Evolutionary conservation across 352 stramenopile species (phyloP).

Genomic region (Lagenidium giganteum): DNA sequence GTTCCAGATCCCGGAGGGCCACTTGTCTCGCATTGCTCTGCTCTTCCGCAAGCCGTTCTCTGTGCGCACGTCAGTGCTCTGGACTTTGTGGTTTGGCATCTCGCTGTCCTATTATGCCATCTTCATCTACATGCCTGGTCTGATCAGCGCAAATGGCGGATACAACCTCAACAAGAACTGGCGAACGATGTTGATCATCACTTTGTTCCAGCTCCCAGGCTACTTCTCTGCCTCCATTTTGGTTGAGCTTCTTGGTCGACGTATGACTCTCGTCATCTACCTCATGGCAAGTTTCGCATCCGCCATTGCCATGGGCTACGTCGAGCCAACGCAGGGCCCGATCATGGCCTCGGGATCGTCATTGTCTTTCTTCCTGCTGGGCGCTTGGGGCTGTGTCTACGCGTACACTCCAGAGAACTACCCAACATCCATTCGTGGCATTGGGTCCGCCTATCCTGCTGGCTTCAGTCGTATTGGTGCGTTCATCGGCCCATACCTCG

Average conservation of each 20-base stretch:
- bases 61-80: constrained; percentile 48
- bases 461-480: constrained; percentile 66
- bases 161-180: constrained; percentile 58
- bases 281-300: constrained; percentile 36
- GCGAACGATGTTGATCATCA: constrained; percentile 53
- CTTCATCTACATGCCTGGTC: constrained; percentile 49
- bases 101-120: constrained; percentile 72
- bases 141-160: constrained; percentile 51
- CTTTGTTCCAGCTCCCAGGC: constrained; percentile 51
- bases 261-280: constrained; percentile 49
- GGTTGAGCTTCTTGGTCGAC: constrained; percentile 49
- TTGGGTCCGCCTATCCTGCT: constrained; percentile 54
- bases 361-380: constrained; percentile 68
- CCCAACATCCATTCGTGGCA: constrained; percentile 60
- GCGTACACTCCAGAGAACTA: constrained; percentile 78
- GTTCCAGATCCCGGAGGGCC: constrained; percentile 30
- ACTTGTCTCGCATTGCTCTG: constrained; percentile 43
- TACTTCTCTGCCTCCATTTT: constrained; percentile 48
- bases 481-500: constrained; percentile 61
- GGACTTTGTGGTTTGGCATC: constrained; percentile 64
- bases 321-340: constrained; percentile 27
- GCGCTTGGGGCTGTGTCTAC: constrained; percentile 62
- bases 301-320: constrained; percentile 58
- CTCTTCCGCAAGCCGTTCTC: constrained; percentile 49
- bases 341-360: constrained; percentile 46